Conservation (phyloP, 108 stramenopile species). For the Parmales sp. region DNA sequence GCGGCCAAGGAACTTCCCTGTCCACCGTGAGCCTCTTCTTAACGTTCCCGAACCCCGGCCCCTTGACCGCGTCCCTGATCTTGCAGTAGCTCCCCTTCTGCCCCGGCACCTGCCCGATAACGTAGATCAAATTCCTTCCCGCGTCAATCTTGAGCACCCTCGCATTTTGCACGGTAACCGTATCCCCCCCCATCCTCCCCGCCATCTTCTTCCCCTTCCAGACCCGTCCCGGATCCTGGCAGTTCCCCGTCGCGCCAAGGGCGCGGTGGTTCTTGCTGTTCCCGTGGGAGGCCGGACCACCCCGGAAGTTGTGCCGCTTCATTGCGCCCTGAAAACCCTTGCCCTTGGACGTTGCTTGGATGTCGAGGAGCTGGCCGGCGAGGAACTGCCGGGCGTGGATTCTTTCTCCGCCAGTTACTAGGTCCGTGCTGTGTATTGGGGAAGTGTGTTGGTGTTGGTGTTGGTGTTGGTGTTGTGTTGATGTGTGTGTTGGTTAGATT, state of each 20-base stretch:
- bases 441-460: too few species aligned
- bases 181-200: constrained; percentile 83
- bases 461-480: too few species aligned
- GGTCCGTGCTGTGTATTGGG: too few species aligned
- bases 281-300: constrained; percentile 91
- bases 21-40: constrained; percentile 8
- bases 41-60: constrained; percentile 19
- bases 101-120: constrained; percentile 85
- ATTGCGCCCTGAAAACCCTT: constrained; percentile 97
- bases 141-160: constrained; percentile 83
- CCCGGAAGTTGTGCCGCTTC: constrained; percentile 88
- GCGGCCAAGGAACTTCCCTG: constrained; percentile 56
- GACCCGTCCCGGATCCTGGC: constrained; percentile 89
- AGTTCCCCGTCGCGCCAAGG: constrained; percentile 69
- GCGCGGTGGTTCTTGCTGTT: constrained; percentile 80
- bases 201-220: constrained; percentile 99
- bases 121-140: constrained; percentile 76
- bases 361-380: constrained; percentile 93
- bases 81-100: constrained; percentile 81
- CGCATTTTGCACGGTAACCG: constrained; percentile 78
- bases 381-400: constrained; percentile 92
- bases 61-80: constrained; percentile 82
- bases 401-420: too few species aligned
- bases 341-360: constrained; percentile 79
- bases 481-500: too few species aligned